Conservation (phyloP, 257 asterid genomes). For the Euphrasia confusa region DNA sequence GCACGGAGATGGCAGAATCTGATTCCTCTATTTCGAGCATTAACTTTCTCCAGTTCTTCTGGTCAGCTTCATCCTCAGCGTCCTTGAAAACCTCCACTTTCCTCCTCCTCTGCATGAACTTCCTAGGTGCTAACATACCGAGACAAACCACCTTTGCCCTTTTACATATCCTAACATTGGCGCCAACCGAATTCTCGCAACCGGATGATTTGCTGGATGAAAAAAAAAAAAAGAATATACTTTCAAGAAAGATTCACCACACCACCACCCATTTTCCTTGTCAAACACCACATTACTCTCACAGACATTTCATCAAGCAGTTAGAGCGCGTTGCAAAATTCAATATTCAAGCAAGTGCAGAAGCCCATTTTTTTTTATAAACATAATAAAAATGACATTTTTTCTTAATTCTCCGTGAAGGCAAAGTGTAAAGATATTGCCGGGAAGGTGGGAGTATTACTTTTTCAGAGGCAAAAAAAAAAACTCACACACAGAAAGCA, state of each 20-base stretch:
- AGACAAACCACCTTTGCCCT: conserved; percentile 69
- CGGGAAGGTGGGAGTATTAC: no score
- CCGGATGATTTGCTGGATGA: conserved; percentile 42
- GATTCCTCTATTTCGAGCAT: conserved; percentile 87
- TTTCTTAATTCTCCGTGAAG: no score
- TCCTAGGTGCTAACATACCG: conserved; percentile 89
- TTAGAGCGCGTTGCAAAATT: not conserved
- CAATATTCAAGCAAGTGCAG: not conserved
- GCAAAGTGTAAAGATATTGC: no score
- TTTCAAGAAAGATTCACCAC: not conserved
- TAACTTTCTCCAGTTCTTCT: conserved; percentile 78
- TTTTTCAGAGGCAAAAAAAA: not conserved
- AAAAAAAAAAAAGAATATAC: not conserved
- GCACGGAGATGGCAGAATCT: conserved; percentile 69
- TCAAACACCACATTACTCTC: not conserved
- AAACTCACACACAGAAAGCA: conserved; percentile 16
- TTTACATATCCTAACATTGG: conserved; percentile 41
- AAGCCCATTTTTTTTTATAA: not conserved
- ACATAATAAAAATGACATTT: no score
- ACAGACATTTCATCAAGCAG: conserved; percentile 20
- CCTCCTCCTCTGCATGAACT: conserved; percentile 88
- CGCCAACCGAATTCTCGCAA: conserved; percentile 35
- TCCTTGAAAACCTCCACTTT: conserved; percentile 75
- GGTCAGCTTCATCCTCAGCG: conserved; percentile 71
- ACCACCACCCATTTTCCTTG: not conserved